Conservation (phyloP, 345 rosid genomes). For the Eucalyptus albens region DNA sequence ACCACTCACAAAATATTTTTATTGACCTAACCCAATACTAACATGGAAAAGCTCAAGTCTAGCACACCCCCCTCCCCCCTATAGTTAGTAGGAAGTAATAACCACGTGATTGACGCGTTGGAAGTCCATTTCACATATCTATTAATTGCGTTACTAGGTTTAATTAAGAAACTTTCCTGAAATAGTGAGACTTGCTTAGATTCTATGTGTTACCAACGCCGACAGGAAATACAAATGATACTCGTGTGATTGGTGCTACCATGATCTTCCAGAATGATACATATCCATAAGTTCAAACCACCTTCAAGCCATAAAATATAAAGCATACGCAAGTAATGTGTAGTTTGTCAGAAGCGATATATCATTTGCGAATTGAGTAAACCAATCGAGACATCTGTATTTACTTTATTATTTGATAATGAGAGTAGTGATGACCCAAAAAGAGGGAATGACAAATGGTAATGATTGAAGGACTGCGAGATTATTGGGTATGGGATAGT, state of each 20-base stretch:
- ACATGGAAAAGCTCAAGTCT: not conserved
- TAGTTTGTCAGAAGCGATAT: not conserved
- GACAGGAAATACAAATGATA: not conserved
- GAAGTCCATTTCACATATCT: not conserved
- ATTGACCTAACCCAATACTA: not conserved
- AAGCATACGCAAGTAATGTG: not conserved
- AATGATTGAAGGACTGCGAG: not conserved
- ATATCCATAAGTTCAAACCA: not conserved
- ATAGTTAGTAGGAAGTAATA: not conserved
- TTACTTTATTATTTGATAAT: not conserved
- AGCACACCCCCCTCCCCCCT: not conserved
- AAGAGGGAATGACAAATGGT: not conserved
- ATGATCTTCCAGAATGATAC: not conserved
- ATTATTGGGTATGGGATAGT: not conserved
- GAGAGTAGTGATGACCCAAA: not conserved
- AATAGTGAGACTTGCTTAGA: not conserved
- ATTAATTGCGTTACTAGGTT: not conserved
- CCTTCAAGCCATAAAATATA: not conserved
- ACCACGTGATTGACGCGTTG: not conserved
- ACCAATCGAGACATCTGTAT: not conserved
- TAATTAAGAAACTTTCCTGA: not conserved
- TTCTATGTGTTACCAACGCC: not conserved
- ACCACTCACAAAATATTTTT: not conserved
- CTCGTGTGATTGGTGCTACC: not conserved
- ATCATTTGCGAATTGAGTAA: not conserved